Base-by-base conservation (phyloP, 257 asterid species). In the Solanum chmielewskii region DNA sequence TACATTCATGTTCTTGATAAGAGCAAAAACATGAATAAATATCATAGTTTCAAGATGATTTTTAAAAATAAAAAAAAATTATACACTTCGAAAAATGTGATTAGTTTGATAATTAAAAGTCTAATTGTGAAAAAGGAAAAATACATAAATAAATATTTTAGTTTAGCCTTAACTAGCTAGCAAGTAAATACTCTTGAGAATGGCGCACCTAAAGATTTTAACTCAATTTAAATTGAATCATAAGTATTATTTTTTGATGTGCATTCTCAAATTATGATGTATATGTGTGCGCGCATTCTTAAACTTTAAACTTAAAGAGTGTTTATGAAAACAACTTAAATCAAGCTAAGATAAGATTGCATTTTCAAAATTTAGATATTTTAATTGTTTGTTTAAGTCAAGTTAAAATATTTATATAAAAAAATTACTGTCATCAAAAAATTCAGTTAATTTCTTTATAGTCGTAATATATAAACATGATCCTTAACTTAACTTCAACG, bases 101-200 rank as follows among this genome's bases (percentile, higher is more conserved):
- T 29, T 4, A 29, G 7, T 14, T 29, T 27, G 1, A 16, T 11
- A 39, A 35, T 2, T 16, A 33, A 35, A 33, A 35, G 75, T 35
- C 9, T 73, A 35, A 73, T 73, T 35, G 11, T 33, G 2, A 33
- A 70, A 70, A 70, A 70, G 16, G 8, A 9, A 7, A 0, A 31
- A 70, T 70, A 16, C 2, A 13, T 66, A 0, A 9, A 66, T 13
- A 66, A 13, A 66, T 0, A 66, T 27, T 1, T 66, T 25, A 27
- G 2, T 13, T 25, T 5, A 1, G 3, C 6, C 4, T 66, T 3
- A 27, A 12, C 0, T 23, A 0, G 1, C 3, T 10, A 0, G 0
- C 7, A 62, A 6, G 0, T 66, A 27, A 27, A 27, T 2, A 27
- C 2, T 2, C 7, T 64, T 13, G 0, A 66, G 2, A 66, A 66